phyloP scores from a whole-genome alignment of 23 red algal genomes.

The Agarophyton chilense region DNA sequence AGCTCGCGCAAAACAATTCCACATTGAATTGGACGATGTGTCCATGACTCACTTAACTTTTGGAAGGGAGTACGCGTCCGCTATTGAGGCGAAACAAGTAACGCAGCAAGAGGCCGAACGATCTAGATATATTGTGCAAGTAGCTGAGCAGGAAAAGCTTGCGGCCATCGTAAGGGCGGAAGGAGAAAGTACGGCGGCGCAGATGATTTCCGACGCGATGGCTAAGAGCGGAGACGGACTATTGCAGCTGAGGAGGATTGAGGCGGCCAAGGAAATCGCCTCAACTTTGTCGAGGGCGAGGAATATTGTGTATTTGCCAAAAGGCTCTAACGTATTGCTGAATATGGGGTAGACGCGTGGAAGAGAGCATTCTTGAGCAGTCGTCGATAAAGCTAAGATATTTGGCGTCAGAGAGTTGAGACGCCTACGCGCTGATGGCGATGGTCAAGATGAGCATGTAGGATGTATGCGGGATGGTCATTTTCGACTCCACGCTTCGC shows the following conservation, averaged over 20 bases:
- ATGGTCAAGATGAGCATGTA: too few species aligned
- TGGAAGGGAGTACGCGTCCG: constrained; percentile 93
- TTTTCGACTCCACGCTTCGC: too few species aligned
- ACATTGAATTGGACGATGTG: constrained; percentile 98
- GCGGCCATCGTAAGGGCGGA: constrained; percentile 92
- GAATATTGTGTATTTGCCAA: constrained; percentile 93
- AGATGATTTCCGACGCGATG: constrained; percentile 96
- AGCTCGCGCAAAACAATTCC: constrained; percentile 83
- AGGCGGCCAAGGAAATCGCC: constrained; percentile 94
- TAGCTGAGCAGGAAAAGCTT: constrained; percentile 97
- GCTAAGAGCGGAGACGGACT: constrained; percentile 87
- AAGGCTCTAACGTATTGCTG: constrained; percentile 83
- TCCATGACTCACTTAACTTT: constrained; percentile 99
- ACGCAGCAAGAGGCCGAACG: constrained; percentile 99
- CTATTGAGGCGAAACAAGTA: constrained; percentile 99
- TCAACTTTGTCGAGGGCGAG: constrained; percentile 73
- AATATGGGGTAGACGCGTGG: constrained; percentile 80
- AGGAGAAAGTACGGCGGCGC: constrained; percentile 89
- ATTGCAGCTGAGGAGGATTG: constrained; percentile 92
- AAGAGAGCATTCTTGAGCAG: neutral
- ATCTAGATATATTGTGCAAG: constrained; percentile 90
- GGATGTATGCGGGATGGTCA: too few species aligned
- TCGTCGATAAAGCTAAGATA: neutral
- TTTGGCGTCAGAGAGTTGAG: too few species aligned
- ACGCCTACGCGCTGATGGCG: too few species aligned